Conservation (phyloP, 495 filamentous ascomycete species). For the Tuber magnatum region DNA sequence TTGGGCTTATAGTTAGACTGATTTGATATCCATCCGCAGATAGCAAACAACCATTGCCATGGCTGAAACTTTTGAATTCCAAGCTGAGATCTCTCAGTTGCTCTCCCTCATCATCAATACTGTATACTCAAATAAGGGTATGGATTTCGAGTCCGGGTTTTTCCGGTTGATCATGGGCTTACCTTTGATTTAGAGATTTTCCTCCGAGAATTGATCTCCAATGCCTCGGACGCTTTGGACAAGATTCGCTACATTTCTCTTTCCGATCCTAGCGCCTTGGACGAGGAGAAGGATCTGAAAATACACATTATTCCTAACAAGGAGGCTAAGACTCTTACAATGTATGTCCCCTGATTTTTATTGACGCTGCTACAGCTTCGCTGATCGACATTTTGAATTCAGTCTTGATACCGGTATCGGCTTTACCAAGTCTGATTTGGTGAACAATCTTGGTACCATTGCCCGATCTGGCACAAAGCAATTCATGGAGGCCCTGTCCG, state of each 20-base stretch:
- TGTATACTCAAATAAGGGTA: constrained; percentile 99
- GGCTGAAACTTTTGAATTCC: constrained; percentile 97
- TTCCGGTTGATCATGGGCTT: constrained; percentile 5
- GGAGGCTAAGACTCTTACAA: constrained; percentile 92
- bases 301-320: constrained; percentile 97
- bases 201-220: constrained; percentile 94
- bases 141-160: neutral
- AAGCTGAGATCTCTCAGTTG: constrained; percentile 99
- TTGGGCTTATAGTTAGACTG: neutral
- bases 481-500: constrained; percentile 98
- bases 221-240: constrained; percentile 96
- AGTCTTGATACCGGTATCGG: constrained; percentile 90
- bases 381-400: constrained; percentile 13
- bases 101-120: constrained; percentile 99
- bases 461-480: constrained; percentile 99
- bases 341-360: constrained; percentile 41
- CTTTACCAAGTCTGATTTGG: constrained; percentile 99
- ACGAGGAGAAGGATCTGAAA: constrained; percentile 89
- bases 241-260: constrained; percentile 99
- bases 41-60: constrained; percentile 46
- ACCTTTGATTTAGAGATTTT: constrained; percentile 56
- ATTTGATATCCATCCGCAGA: constrained; percentile 17
- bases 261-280: constrained; percentile 93
- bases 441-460: constrained; percentile 99
- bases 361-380: neutral